Evolutionary conservation across 2,329 filamentous ascomycete genomes (phyloP).

Genomic region (Aurifilum marmelostoma): DNA sequence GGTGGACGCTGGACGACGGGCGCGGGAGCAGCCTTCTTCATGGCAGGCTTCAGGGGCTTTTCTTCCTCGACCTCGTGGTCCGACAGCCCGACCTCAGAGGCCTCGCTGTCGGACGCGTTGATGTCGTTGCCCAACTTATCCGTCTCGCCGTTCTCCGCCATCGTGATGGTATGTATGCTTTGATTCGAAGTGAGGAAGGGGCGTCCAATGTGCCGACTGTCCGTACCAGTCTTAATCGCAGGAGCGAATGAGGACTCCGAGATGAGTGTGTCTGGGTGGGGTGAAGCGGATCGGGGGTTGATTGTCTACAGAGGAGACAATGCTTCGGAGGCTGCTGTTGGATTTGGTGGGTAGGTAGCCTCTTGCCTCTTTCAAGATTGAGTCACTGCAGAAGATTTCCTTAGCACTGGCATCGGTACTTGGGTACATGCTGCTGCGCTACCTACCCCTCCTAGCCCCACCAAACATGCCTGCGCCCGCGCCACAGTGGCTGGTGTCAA

Average conservation of each 20-base stretch:
- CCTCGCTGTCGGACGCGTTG: slow-evolving; percentile 66
- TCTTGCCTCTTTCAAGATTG: slow-evolving; percentile 16
- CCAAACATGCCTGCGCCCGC: neutral
- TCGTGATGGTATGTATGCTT: slow-evolving; percentile 37
- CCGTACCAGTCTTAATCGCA: slow-evolving; percentile 2
- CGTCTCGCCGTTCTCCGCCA: slow-evolving; percentile 55
- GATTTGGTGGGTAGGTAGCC: slow-evolving; percentile 14
- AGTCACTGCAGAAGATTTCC: slow-evolving; percentile 17
- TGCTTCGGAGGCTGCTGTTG: slow-evolving; percentile 12
- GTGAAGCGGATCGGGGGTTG: neutral
- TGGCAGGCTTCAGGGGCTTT: slow-evolving; percentile 77
- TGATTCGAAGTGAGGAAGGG: slow-evolving; percentile 18
- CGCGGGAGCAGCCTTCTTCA: slow-evolving; percentile 75
- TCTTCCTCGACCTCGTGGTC: slow-evolving; percentile 63
- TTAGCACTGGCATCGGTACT: slow-evolving; percentile 12
- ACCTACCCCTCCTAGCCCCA: slow-evolving; percentile 19
- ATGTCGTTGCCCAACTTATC: slow-evolving; percentile 73
- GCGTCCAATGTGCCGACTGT: slow-evolving; percentile 4
- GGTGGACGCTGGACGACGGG: slow-evolving; percentile 57
- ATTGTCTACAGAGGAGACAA: slow-evolving; percentile 16
- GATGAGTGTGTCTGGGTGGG: neutral
- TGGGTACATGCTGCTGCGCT: neutral
- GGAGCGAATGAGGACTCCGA: neutral
- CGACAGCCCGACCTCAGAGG: slow-evolving; percentile 56
- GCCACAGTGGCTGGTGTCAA: slow-evolving; percentile 15